Evolutionary conservation across 495 filamentous ascomycete genomes (phyloP).

Genomic region (Chaetomium cochliodes): DNA sequence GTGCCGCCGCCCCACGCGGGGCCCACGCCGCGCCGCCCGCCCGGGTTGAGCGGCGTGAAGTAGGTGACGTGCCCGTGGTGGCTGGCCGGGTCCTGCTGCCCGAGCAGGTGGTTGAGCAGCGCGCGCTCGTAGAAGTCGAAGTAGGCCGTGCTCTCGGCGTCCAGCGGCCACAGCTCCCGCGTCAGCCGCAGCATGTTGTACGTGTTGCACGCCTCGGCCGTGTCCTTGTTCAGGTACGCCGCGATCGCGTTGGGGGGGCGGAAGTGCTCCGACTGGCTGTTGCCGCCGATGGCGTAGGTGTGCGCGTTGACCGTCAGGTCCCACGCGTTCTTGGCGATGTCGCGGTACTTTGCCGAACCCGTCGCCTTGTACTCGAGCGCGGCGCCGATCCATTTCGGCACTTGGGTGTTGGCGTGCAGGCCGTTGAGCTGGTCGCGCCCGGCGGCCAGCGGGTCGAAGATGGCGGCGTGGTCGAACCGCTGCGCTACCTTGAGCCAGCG

Average conservation of each 20-base stretch:
- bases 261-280: conserved; percentile 46
- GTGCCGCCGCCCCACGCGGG: conserved; percentile 29
- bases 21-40: conserved; percentile 29
- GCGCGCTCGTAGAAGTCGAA: conserved; percentile 45
- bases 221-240: conserved; percentile 34
- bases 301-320: conserved; percentile 35
- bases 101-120: conserved; percentile 41
- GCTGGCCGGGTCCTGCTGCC: conserved; percentile 34
- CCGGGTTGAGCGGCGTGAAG: conserved; percentile 40
- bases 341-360: conserved; percentile 32
- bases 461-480: conserved; percentile 40
- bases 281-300: conserved; percentile 42
- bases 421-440: conserved; percentile 39
- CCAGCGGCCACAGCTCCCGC: conserved; percentile 36
- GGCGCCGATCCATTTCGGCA: conserved; percentile 45
- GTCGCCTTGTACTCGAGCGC: conserved; percentile 36
- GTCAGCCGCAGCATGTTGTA: conserved; percentile 47
- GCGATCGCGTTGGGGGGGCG: conserved; percentile 36
- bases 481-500: conserved; percentile 38
- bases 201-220: conserved; percentile 42
- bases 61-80: conserved; percentile 43
- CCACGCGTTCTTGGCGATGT: conserved; percentile 43
- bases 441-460: conserved; percentile 38
- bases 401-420: conserved; percentile 43
- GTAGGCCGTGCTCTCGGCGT: conserved; percentile 33